Evolutionary conservation across 345 rosid species (phyloP).

Genomic region (Boechera stricta): DNA sequence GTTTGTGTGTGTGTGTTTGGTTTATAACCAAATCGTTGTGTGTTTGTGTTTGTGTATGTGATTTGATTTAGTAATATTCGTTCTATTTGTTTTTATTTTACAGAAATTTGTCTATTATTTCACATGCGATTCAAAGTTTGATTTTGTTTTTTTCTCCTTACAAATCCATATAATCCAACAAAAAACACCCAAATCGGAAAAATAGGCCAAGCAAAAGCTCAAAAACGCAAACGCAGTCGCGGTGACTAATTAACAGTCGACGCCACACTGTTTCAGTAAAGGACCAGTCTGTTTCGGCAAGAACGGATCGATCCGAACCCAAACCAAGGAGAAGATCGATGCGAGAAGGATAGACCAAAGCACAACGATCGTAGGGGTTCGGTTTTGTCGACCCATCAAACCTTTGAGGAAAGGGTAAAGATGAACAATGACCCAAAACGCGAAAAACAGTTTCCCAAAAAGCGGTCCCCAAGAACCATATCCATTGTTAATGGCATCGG

Average conservation of each 20-base stretch:
- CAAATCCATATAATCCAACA: constrained; percentile 19
- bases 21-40: not conserved
- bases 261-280: constrained; percentile 87
- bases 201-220: constrained; percentile 5
- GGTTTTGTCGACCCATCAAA: constrained; percentile 89
- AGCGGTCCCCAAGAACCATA: constrained; percentile 92
- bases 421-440: constrained; percentile 95
- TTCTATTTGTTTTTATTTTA: constrained; percentile 28
- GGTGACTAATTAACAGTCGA: constrained; percentile 62
- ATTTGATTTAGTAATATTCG: constrained; percentile 8
- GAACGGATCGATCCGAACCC: constrained; percentile 98
- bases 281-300: constrained; percentile 93
- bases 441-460: constrained; percentile 89
- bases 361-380: constrained; percentile 94
- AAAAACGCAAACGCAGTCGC: constrained; percentile 34
- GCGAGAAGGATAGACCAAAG: constrained; percentile 90
- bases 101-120: not conserved
- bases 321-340: constrained; percentile 86
- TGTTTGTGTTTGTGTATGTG: constrained; percentile 14
- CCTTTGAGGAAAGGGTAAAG: constrained; percentile 98
- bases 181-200: constrained; percentile 10
- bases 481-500: constrained; percentile 88
- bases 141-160: not conserved
- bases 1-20: constrained; percentile 11
- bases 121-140: constrained; percentile 8